phyloP scores from a whole-genome alignment of 1,284 basidiomycete species.

The Porodaedalea pini region DNA sequence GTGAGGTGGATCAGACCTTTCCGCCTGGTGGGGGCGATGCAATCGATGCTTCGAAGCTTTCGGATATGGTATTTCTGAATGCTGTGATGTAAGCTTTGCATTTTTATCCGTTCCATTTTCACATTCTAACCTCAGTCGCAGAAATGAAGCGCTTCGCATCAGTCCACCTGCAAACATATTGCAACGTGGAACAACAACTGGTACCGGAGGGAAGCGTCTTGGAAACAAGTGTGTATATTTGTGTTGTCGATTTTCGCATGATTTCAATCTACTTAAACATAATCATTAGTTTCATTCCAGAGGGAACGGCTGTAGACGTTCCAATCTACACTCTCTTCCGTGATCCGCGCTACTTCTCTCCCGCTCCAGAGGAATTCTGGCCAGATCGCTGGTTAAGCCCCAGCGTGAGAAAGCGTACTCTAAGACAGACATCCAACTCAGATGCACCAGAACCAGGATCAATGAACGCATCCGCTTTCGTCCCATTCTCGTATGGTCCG shows the following conservation, averaged over 20 bases:
- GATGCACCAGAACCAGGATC: not conserved
- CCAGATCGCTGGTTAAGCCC: constrained; percentile 40
- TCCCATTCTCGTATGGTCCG: constrained; percentile 35
- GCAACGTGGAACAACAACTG: constrained; percentile 11
- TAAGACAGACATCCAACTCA: not conserved
- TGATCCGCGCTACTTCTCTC: constrained; percentile 38
- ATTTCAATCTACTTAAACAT: not conserved
- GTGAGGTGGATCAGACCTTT: constrained; percentile 30
- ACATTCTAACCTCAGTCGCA: not conserved
- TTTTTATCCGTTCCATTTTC: not conserved
- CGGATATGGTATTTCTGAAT: constrained; percentile 32
- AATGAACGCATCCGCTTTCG: constrained; percentile 38
- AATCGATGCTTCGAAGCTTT: constrained; percentile 22
- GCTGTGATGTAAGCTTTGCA: constrained; percentile 30
- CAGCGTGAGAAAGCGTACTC: not conserved
- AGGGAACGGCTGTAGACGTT: constrained; percentile 45
- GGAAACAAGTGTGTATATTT: constrained; percentile 1
- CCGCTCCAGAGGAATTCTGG: constrained; percentile 37
- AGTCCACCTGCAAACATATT: constrained; percentile 9
- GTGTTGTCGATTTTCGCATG: not conserved
- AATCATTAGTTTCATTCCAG: constrained; percentile 42
- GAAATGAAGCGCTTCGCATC: constrained; percentile 18
- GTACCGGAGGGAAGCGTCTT: constrained; percentile 6
- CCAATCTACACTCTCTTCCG: constrained; percentile 47
- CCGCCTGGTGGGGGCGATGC: constrained; percentile 19